Conservation (phyloP, 352 stramenopile species). For the Globisporangium canariense region DNA sequence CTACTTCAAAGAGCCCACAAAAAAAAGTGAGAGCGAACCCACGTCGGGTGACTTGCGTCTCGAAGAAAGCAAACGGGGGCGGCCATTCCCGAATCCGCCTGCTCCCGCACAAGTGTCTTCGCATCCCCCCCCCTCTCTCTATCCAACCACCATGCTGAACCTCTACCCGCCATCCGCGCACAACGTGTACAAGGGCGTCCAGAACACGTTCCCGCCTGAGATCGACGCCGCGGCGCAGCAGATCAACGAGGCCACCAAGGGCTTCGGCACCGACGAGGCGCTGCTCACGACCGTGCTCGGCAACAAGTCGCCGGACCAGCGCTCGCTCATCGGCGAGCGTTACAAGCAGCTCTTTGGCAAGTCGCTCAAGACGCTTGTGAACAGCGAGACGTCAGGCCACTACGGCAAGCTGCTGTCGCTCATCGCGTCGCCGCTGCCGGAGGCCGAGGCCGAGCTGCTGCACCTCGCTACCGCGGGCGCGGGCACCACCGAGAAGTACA, state of each 20-base stretch:
- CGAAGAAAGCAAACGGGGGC: not conserved
- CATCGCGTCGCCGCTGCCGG: conserved; percentile 48
- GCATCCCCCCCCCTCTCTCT: not conserved
- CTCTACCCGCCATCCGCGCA: conserved; percentile 71
- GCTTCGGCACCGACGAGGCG: conserved; percentile 66
- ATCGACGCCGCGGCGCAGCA: conserved; percentile 50
- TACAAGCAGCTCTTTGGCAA: conserved; percentile 66
- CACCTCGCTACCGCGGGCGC: conserved; percentile 61
- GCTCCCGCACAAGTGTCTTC: conserved; percentile 6
- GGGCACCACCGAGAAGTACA: conserved; percentile 68
- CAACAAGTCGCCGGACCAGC: conserved; percentile 52
- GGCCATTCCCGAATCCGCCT: conserved; percentile 31
- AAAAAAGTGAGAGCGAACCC: not conserved
- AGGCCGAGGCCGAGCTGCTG: conserved; percentile 63
- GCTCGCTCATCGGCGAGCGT: conserved; percentile 59
- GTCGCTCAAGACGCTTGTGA: conserved; percentile 51
- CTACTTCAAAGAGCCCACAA: not conserved
- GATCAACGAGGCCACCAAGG: conserved; percentile 58
- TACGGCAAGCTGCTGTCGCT: conserved; percentile 64
- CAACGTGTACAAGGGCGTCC: conserved; percentile 48
- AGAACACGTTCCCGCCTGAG: conserved; percentile 36
- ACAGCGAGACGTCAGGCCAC: conserved; percentile 61
- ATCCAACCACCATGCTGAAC: conserved; percentile 53
- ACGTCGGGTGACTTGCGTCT: not conserved
- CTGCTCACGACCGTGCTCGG: conserved; percentile 39